These are phyloP conservation scores for Candida lessepsii DNA, from an alignment of 805 yeast species.

Conservation along the genomic window DNA sequence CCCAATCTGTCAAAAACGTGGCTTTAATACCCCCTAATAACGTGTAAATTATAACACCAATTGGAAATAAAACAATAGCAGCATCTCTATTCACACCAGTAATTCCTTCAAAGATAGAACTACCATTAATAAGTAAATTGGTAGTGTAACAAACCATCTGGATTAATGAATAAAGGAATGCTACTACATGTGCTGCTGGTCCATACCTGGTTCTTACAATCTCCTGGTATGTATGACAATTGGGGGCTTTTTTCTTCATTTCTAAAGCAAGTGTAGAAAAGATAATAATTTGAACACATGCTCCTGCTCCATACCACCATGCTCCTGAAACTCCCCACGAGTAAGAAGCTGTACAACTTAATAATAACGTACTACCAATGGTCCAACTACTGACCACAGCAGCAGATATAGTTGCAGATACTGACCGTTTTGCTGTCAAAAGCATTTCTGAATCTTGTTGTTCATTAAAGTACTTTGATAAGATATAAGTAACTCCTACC, in stretches of 20 bases:
- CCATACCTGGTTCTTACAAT: slow-evolving; percentile 37
- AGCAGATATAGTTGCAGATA: slow-evolving; percentile 39
- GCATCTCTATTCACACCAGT: slow-evolving; percentile 49
- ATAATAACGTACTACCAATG: slow-evolving; percentile 44
- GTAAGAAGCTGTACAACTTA: slow-evolving; percentile 11
- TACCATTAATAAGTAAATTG: slow-evolving; percentile 43
- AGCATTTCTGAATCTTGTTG: slow-evolving; percentile 44
- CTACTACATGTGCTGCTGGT: slow-evolving; percentile 18
- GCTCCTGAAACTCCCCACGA: slow-evolving; percentile 30
- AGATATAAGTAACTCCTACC: slow-evolving; percentile 31
- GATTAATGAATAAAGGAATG: slow-evolving; percentile 32
- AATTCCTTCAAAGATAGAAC: slow-evolving; percentile 37
- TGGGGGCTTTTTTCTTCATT: slow-evolving; percentile 41
- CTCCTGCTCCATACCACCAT: slow-evolving; percentile 39
- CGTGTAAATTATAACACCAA: slow-evolving; percentile 72
- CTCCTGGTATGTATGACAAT: slow-evolving; percentile 41
- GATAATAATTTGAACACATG: slow-evolving; percentile 36
- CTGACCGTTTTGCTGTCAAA: slow-evolving; percentile 43
- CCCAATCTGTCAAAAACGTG: slow-evolving; percentile 75
- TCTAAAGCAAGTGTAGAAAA: slow-evolving; percentile 39
- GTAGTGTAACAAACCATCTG: slow-evolving; percentile 33
- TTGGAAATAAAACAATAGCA: slow-evolving; percentile 43
- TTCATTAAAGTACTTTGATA: slow-evolving; percentile 37
- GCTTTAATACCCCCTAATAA: slow-evolving; percentile 82
- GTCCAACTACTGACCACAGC: slow-evolving; percentile 47